Conservation (phyloP, 2,329 filamentous ascomycete species). For the Pseudocercospora cruenta region DNA sequence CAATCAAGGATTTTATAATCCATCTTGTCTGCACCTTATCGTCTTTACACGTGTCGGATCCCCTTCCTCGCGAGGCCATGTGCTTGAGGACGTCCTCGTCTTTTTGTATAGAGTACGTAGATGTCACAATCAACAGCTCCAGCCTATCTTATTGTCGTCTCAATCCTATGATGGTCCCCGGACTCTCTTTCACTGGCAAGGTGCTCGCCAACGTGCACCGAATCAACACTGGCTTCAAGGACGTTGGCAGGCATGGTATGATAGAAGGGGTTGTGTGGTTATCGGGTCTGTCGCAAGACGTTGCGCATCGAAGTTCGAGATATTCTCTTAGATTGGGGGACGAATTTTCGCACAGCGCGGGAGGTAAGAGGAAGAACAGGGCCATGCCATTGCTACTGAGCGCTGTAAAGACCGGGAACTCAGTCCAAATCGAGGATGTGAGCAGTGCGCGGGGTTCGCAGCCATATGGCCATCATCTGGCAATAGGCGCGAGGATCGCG, state of each 20-base stretch:
- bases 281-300: background rate
- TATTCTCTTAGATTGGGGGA: background rate
- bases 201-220: background rate
- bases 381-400: background rate
- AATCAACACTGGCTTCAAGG: background rate
- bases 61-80: background rate
- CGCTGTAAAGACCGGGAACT: background rate
- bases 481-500: background rate
- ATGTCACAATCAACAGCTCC: background rate
- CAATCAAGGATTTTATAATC: background rate
- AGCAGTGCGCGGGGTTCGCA: background rate
- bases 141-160: background rate
- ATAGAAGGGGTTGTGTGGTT: background rate
- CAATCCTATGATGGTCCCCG: background rate
- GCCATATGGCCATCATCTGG: background rate
- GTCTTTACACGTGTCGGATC: background rate
- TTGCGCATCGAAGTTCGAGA: background rate
- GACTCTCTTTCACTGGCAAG: background rate
- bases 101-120: background rate
- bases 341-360: background rate
- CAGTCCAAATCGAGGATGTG: background rate
- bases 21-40: background rate
- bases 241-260: background rate
- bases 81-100: background rate
- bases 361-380: background rate